Base-by-base conservation (phyloP, 176 grass and related monocot genomes). In the Miscanthus lutarioriparius region DNA sequence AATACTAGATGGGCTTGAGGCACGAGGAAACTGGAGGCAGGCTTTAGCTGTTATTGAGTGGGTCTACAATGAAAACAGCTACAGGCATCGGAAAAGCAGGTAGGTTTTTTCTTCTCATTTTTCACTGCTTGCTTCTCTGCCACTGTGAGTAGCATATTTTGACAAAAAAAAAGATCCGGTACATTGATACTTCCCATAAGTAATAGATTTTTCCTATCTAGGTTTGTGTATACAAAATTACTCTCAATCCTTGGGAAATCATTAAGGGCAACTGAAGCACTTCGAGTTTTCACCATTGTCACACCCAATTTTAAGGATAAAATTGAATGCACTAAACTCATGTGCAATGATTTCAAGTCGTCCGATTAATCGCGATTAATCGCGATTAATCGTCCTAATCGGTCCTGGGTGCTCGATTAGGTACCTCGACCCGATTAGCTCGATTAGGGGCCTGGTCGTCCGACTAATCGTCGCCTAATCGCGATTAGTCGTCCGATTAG, bases 211-310 rank as follows among this genome's bases (percentile, higher is more conserved):
- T 2, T 83, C 44, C 44, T 77, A 75, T 92, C 10, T 81, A 97
- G 95, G 87, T 97, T 97, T 90, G 95, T 97, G 37, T 97, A 97
- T 66, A 97, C 95, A 1, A 97, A 97, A 58, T 81, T 95, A 80
- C 80, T 97, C 64, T 90, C 90, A 40, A 82, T 97, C 78, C 89
- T 97, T 35, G 92, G 95, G 72, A 97, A 97, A 83, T 87, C 90
- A 87, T 86, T 74, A 89, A 91, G 43, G 45, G 75, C 90, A 80
- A 91, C 30, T 88, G 95, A 98, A 91, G 92, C 92, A 84, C 85
- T 95, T 84, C 75, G 74, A 71, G 71, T 98, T 86, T 98, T 93
- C 62, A 88, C 82, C 36, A n/a, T n/a, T n/a, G n/a, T n/a, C n/a
- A n/a, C n/a, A n/a, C n/a, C n/a, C n/a, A n/a, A n/a, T n/a, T n/a